These are phyloP conservation scores for Atractiella rhizophila DNA, from an alignment of 768 basidiomycete genomes.

Conservation along the genomic window DNA sequence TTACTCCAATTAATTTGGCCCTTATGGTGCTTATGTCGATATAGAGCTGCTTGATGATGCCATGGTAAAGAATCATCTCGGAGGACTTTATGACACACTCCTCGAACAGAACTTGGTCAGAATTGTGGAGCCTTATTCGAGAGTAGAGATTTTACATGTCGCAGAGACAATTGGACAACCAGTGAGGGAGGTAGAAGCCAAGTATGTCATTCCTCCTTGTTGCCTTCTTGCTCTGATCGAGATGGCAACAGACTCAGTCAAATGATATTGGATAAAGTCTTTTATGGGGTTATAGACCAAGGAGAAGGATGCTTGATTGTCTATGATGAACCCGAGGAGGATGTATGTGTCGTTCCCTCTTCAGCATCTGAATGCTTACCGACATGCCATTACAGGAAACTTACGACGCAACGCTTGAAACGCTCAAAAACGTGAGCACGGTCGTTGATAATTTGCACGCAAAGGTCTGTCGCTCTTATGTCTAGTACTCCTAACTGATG, in stretches of 20 bases:
- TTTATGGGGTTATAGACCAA: conserved; percentile 90
- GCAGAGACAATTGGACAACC: conserved; percentile 42
- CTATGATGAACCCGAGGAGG: conserved; percentile 62
- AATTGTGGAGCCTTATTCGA: conserved; percentile 84
- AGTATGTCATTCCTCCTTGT: conserved; percentile 7
- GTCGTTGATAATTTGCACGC: conserved; percentile 41
- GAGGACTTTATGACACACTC: conserved; percentile 79
- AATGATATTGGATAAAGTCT: conserved; percentile 90
- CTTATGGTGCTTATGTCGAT: background rate
- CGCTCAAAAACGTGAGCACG: conserved; percentile 66
- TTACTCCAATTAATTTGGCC: conserved; percentile 22
- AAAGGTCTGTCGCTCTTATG: too few species aligned
- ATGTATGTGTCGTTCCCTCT: conserved; percentile 20
- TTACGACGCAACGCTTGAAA: conserved; percentile 69
- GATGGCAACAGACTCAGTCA: conserved; percentile 45
- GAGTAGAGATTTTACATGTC: conserved; percentile 72
- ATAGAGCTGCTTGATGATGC: conserved; percentile 82
- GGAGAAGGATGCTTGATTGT: conserved; percentile 72
- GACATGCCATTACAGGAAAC: conserved; percentile 33
- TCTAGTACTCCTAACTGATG: too few species aligned
- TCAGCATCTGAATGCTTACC: background rate
- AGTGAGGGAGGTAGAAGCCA: conserved; percentile 10
- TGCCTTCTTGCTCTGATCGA: background rate
- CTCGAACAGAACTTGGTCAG: conserved; percentile 84
- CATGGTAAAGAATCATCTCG: conserved; percentile 80